These are phyloP conservation scores for Salix arbutifolia DNA, from an alignment of 345 rosid species.

Conservation along the genomic window DNA sequence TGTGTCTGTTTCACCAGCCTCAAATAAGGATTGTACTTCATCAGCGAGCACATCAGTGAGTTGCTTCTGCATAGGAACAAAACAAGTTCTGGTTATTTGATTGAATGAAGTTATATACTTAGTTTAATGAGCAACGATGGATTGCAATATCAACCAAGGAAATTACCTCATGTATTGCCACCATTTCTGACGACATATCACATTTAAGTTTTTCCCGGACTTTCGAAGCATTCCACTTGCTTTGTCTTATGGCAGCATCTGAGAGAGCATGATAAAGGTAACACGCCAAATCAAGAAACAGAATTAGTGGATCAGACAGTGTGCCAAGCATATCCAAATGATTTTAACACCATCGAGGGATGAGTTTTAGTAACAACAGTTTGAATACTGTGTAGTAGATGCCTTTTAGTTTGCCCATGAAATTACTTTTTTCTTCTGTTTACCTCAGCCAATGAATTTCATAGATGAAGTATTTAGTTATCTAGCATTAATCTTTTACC, in stretches of 20 bases:
- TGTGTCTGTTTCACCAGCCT: conserved; percentile 51
- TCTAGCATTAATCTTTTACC: neutral
- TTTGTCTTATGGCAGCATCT: conserved; percentile 59
- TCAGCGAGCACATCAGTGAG: conserved; percentile 41
- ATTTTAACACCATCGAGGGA: neutral
- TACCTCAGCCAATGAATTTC: neutral
- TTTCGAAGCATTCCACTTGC: conserved; percentile 61
- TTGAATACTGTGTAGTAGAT: neutral
- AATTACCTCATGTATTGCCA: conserved; percentile 46
- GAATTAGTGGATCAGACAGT: neutral
- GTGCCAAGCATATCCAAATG: neutral
- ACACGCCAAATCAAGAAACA: neutral
- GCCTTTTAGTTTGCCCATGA: neutral
- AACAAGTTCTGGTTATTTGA: conserved; percentile 7
- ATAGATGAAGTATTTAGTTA: neutral
- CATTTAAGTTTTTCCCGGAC: conserved; percentile 52
- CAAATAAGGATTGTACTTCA: conserved; percentile 58
- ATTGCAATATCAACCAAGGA: conserved; percentile 6
- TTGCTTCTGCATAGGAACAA: conserved; percentile 45
- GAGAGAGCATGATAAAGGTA: conserved; percentile 9
- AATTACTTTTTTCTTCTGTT: neutral
- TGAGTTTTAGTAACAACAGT: neutral
- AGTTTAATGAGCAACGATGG: neutral
- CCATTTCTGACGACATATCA: conserved; percentile 56
- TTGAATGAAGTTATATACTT: neutral